These are phyloP conservation scores for Nicotiana attenuata DNA, from an alignment of 257 asterid species.

Conservation along the genomic window DNA sequence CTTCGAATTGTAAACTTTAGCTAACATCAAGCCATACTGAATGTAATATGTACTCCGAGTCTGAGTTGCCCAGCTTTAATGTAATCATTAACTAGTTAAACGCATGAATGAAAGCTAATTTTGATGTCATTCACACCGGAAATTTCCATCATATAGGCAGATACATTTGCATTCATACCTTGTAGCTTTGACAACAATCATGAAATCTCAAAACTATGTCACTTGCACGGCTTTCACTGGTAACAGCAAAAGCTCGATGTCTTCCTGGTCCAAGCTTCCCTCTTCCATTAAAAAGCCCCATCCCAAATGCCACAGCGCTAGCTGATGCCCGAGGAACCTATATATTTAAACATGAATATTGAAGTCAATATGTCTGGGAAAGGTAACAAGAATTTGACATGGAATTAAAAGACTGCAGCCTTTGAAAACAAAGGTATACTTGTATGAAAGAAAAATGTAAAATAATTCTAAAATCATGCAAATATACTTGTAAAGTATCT, in stretches of 20 bases:
- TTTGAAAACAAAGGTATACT: not conserved
- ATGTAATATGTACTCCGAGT: not conserved
- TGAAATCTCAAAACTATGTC: slow-evolving; percentile 83
- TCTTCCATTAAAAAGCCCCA: slow-evolving; percentile 81
- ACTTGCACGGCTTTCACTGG: slow-evolving; percentile 96
- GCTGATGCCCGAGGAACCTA: slow-evolving; percentile 95
- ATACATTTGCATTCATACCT: slow-evolving; percentile 33
- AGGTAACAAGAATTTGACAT: not conserved
- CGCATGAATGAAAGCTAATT: not conserved
- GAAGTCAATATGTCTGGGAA: not conserved
- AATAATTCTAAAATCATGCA: not conserved
- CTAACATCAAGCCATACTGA: not conserved
- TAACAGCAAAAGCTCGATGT: slow-evolving; percentile 92
- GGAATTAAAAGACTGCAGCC: not conserved
- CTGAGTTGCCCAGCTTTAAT: not conserved
- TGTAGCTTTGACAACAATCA: slow-evolving; percentile 95
- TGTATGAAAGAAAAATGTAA: not conserved
- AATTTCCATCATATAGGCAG: not conserved
- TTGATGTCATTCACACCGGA: not conserved
- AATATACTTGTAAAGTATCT: not conserved
- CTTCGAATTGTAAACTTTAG: not conserved
- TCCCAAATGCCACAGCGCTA: slow-evolving; percentile 96
- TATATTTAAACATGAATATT: not conserved
- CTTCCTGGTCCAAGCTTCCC: slow-evolving; percentile 85
- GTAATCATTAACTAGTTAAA: not conserved